A percentile compares a stretch with the other conserved stretches of the same genome.
Evolutionary conservation across 805 yeast genomes (phyloP).

Genomic region (Crinitomyces ghanaensis): DNA sequence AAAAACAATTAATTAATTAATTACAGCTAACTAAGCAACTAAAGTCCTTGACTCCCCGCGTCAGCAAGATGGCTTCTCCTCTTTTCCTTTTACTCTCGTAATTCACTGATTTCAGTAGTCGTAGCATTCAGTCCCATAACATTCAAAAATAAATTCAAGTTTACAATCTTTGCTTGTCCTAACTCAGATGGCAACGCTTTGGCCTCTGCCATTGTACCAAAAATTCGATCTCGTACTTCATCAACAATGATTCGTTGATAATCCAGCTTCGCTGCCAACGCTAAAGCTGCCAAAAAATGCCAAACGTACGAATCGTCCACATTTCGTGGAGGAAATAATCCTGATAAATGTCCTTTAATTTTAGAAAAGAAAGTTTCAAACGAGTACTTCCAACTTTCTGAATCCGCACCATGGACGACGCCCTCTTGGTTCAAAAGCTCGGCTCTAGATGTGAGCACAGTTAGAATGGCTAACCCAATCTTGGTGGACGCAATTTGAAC

Average conservation of each 20-base stretch:
- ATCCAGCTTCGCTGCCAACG: slow-evolving; percentile 84
- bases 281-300: slow-evolving; percentile 93
- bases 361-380: slow-evolving; percentile 74
- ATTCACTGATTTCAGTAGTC: slow-evolving; percentile 76
- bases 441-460: slow-evolving; percentile 84
- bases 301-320: slow-evolving; percentile 77
- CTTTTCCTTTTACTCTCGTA: too few species aligned
- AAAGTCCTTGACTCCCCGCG: too few species aligned
- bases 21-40: too few species aligned
- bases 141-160: slow-evolving; percentile 82
- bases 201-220: slow-evolving; percentile 74
- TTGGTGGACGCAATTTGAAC: slow-evolving; percentile 44
- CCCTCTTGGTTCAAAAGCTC: slow-evolving; percentile 85
- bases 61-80: too few species aligned
- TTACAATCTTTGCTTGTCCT: slow-evolving; percentile 51
- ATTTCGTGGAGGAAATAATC: slow-evolving; percentile 64
- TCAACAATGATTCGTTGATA: slow-evolving; percentile 83
- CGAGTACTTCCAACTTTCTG: slow-evolving; percentile 62
- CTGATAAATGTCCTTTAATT: slow-evolving; percentile 63
- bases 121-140: slow-evolving; percentile 94
- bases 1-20: too few species aligned
- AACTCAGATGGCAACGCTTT: slow-evolving; percentile 41
- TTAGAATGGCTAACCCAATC: slow-evolving; percentile 75
- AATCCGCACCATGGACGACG: slow-evolving; percentile 28
- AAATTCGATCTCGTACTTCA: slow-evolving; percentile 86